Evolutionary conservation across 1,139 yeast genomes (phyloP).

Genomic region (Hansenula lynferdii): DNA sequence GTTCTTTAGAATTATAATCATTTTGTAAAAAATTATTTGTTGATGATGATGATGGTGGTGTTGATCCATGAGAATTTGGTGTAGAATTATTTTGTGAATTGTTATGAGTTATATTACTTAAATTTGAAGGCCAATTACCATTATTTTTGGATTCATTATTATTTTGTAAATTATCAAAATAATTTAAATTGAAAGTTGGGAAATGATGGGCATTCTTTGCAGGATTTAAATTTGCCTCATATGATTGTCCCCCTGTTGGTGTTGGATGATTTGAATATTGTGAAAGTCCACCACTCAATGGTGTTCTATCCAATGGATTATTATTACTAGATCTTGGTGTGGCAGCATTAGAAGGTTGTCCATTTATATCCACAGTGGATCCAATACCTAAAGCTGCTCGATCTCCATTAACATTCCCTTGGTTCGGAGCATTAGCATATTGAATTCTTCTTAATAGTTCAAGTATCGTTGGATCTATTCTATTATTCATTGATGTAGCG

Average conservation of each 20-base stretch:
- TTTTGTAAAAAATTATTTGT: no score
- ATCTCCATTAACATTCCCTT: no score
- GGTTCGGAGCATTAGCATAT: constrained; percentile 18
- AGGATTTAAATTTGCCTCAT: constrained; percentile 4
- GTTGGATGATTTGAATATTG: background rate
- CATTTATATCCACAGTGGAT: no score
- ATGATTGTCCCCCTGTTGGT: background rate
- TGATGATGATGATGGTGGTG: constrained; percentile 1
- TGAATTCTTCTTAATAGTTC: constrained; percentile 24
- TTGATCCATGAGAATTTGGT: constrained; percentile 3
- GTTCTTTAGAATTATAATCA: constrained; percentile 8
- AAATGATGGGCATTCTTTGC: constrained; percentile 14
- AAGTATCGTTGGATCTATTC: constrained; percentile 23
- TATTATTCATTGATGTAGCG: constrained; percentile 23
- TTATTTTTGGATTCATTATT: background rate
- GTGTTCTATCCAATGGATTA: background rate
- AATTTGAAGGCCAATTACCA: background rate
- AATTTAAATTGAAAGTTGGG: constrained; percentile 20
- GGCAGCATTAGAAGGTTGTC: background rate
- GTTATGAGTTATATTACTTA: background rate
- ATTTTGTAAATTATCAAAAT: constrained; percentile 13
- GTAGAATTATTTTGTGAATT: constrained; percentile 1
- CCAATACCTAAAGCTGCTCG: no score
- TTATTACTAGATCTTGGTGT: background rate
- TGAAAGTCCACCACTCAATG: background rate